Conservation (phyloP, 2,329 filamentous ascomycete species). For the Blastomyces silverae region DNA sequence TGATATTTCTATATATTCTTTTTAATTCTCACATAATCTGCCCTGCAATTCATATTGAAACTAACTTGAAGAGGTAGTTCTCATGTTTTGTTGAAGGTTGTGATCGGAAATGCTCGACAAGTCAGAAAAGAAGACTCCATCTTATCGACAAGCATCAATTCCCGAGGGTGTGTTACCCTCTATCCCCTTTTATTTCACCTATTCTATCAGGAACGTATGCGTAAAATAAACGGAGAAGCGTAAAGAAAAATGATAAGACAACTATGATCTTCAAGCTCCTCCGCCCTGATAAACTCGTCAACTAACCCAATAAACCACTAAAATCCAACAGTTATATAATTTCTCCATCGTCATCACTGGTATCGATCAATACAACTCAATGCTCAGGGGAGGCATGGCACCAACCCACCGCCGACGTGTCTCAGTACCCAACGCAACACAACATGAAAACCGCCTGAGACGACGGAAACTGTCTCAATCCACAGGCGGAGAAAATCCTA, state of each 20-base stretch:
- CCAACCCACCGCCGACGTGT: slow-evolving; percentile 32
- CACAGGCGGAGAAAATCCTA: background rate
- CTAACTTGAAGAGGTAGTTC: slow-evolving; percentile 49
- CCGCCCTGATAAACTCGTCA: background rate
- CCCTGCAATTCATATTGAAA: background rate
- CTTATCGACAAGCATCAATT: slow-evolving; percentile 93
- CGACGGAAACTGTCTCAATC: slow-evolving; percentile 30
- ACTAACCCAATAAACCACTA: background rate
- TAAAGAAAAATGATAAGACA: background rate
- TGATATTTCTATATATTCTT: slow-evolving; percentile 31
- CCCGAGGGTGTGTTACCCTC: slow-evolving; percentile 50
- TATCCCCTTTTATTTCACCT: background rate
- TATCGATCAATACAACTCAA: slow-evolving; percentile 75
- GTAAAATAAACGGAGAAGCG: background rate
- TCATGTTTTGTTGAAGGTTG: slow-evolving; percentile 86
- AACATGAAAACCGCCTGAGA: slow-evolving; percentile 32
- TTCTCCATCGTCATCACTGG: slow-evolving; percentile 81
- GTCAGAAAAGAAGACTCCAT: slow-evolving; percentile 78
- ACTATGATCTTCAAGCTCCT: background rate
- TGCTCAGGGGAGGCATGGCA: slow-evolving; percentile 54
- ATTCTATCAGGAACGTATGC: background rate
- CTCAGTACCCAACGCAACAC: slow-evolving; percentile 33
- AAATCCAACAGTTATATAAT: slow-evolving; percentile 59
- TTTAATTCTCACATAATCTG: background rate
- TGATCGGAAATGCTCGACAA: slow-evolving; percentile 73